A percentile compares a stretch with the other conserved stretches of the same genome.
These are phyloP conservation scores for Sclerotinia subarctica DNA, from an alignment of 2,329 filamentous ascomycete genomes.

Conservation along the genomic window DNA sequence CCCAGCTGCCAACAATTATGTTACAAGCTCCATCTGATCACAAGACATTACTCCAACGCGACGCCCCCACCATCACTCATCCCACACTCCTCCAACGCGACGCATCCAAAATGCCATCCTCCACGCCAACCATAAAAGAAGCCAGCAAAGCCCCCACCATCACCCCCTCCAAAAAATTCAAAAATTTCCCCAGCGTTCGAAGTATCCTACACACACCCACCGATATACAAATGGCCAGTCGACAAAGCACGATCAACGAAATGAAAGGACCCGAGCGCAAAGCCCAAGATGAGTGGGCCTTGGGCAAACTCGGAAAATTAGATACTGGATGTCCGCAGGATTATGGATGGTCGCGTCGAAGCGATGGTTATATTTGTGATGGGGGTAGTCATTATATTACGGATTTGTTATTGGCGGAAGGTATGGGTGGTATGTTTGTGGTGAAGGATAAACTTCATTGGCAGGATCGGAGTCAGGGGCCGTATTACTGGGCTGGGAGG, in stretches of 20 bases:
- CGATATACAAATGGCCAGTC: conserved; percentile 25
- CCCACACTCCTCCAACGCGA: conserved; percentile 1
- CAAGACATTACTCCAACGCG: background rate
- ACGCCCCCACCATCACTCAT: background rate
- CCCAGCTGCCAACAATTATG: background rate
- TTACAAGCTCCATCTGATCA: background rate
- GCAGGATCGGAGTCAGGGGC: conserved; percentile 13
- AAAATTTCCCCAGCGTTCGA: background rate
- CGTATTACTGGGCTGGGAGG: conserved; percentile 4
- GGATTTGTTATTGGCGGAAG: conserved; percentile 28
- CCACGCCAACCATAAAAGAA: background rate
- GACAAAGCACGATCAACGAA: conserved; percentile 21
- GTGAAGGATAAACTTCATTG: conserved; percentile 16
- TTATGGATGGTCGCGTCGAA: conserved; percentile 19
- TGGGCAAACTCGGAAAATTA: conserved; percentile 16
- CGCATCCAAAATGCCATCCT: background rate
- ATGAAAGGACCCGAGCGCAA: conserved; percentile 18
- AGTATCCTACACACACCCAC: background rate
- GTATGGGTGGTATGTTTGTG: conserved; percentile 25
- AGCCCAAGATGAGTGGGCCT: conserved; percentile 29
- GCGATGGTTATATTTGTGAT: conserved; percentile 28
- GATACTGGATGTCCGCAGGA: conserved; percentile 20
- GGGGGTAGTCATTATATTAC: conserved; percentile 26
- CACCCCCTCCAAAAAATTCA: background rate
- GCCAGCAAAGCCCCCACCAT: background rate